A percentile compares a stretch with the other conserved stretches of the same genome.
These are phyloP conservation scores for Endotrypanum monterogeii DNA, from an alignment of 208 protist genomes.

Conservation along the genomic window DNA sequence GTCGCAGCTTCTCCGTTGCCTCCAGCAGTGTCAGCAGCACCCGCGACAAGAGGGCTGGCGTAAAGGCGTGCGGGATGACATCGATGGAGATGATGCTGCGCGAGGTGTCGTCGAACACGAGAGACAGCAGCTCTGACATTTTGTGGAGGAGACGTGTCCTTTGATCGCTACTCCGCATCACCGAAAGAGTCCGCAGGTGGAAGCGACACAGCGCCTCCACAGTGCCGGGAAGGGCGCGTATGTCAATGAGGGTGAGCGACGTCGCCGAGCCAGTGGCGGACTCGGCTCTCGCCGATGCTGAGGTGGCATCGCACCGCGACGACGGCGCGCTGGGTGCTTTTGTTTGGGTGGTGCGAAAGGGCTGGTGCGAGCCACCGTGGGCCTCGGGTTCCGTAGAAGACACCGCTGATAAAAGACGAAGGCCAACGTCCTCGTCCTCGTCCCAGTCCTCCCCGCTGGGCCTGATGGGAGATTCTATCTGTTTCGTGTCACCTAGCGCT, in stretches of 20 bases:
- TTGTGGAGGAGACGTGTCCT: slow-evolving; percentile 1
- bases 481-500: background rate
- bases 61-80: slow-evolving; percentile 9
- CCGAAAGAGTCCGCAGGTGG: slow-evolving; percentile 8
- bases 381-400: background rate
- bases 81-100: slow-evolving; percentile 35
- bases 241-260: slow-evolving; percentile 47
- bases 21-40: slow-evolving; percentile 30
- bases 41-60: slow-evolving; percentile 30
- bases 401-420: background rate
- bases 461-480: background rate
- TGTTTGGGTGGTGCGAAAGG: background rate
- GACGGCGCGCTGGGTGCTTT: background rate
- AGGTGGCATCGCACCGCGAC: background rate
- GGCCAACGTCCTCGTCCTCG: background rate
- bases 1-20: slow-evolving; percentile 1
- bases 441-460: background rate
- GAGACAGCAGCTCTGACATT: slow-evolving; percentile 34
- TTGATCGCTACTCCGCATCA: background rate
- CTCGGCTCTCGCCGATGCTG: background rate
- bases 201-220: slow-evolving; percentile 37
- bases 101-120: slow-evolving; percentile 44
- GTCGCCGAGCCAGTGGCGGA: background rate
- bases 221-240: slow-evolving; percentile 36
- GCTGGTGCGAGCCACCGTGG: background rate